These are phyloP conservation scores for Corylus heterophylla DNA, from an alignment of 306 rosid species.

Conservation along the genomic window DNA sequence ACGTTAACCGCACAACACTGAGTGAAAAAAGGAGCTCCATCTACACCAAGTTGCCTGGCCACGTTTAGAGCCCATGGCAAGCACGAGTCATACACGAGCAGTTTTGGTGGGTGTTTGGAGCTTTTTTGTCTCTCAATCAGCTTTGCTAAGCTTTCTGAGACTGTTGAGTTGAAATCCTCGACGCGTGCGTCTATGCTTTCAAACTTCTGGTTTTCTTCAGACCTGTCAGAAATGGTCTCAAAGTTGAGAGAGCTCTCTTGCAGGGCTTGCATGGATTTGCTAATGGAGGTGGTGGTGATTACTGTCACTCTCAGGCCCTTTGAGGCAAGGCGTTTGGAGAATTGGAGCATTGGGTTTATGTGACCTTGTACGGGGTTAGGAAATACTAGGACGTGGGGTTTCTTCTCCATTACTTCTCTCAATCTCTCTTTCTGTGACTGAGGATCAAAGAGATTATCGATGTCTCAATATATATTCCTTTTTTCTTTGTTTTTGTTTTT, in stretches of 20 bases:
- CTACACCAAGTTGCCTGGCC: background rate
- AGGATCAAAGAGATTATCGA: background rate
- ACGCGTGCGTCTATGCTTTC: background rate
- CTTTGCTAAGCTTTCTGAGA: background rate
- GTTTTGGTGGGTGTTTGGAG: background rate
- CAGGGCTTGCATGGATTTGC: background rate
- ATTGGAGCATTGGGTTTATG: conserved; percentile 36
- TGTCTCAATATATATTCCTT: too few relatives aligned
- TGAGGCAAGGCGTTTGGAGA: conserved; percentile 31
- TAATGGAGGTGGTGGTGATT: conserved; percentile 8
- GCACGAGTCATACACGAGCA: background rate
- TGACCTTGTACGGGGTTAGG: conserved; percentile 35
- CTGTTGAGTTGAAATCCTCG: background rate
- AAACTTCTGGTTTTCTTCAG: background rate
- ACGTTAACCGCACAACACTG: background rate
- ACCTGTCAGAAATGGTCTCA: conserved; percentile 25
- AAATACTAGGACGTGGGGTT: conserved; percentile 9
- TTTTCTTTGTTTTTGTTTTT: too few relatives aligned
- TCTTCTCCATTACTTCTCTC: conserved; percentile 4
- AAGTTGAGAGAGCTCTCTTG: background rate
- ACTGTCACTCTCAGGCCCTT: conserved; percentile 27
- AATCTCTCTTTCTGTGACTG: background rate
- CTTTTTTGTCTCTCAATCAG: background rate
- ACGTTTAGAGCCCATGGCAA: background rate
- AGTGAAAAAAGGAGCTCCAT: background rate